phyloP scores from a whole-genome alignment of 1,284 basidiomycete species.

The Stygiomarasmius scandens region DNA sequence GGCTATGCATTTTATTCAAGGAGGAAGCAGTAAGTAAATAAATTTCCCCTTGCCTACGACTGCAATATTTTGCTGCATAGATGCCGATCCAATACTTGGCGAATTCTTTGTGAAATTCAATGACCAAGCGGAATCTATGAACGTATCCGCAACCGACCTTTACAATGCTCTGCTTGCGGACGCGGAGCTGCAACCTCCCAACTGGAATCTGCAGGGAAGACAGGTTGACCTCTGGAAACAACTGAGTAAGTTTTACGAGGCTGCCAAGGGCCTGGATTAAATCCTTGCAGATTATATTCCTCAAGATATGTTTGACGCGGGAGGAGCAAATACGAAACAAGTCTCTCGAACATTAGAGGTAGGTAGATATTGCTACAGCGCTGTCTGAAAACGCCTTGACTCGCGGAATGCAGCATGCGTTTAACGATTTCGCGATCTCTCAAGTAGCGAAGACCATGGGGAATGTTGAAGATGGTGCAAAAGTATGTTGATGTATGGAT shows the following conservation, averaged over 20 bases:
- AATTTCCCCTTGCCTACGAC: neutral
- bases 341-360: conserved; percentile 65
- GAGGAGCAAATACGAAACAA: conserved; percentile 61
- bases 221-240: conserved; percentile 61
- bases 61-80: conserved; percentile 37
- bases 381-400: neutral
- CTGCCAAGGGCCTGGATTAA: no score
- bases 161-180: conserved; percentile 60
- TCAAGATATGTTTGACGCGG: conserved; percentile 50
- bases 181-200: conserved; percentile 57
- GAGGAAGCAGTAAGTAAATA: conserved; percentile 57
- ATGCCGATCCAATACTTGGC: conserved; percentile 63
- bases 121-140: conserved; percentile 45
- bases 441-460: conserved; percentile 61
- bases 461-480: conserved; percentile 46
- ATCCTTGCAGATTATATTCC: conserved; percentile 54
- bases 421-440: conserved; percentile 65
- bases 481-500: conserved; percentile 35
- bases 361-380: conserved; percentile 5
- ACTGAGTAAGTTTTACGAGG: conserved; percentile 34
- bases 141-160: conserved; percentile 49
- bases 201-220: conserved; percentile 68
- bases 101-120: conserved; percentile 69
- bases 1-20: conserved; percentile 54
- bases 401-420: conserved; percentile 46